A percentile compares a stretch with the other conserved stretches of the same genome.
These are phyloP conservation scores for Tetraselmis chui DNA, from an alignment of 139 green algal genomes.

Conservation along the genomic window DNA sequence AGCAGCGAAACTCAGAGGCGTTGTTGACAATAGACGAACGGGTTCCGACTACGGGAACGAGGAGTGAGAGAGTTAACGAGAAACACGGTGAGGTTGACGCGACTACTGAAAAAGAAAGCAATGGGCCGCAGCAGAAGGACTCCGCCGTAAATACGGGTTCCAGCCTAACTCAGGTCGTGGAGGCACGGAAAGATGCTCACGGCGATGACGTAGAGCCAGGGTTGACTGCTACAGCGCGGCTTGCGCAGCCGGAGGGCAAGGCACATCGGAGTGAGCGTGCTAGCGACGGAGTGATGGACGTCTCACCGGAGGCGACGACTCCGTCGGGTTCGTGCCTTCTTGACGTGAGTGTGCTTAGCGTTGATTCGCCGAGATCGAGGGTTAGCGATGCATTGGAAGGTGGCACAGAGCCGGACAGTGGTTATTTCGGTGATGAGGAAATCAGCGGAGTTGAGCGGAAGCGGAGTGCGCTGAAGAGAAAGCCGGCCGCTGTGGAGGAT, in stretches of 20 bases:
- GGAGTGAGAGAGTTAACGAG: not conserved
- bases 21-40: no score
- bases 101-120: not conserved
- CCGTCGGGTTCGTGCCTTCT: not conserved
- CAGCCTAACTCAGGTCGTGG: no score
- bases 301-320: not conserved
- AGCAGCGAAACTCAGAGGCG: no score
- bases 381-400: no score
- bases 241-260: not conserved
- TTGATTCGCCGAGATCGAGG: not conserved
- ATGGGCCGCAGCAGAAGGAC: no score
- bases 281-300: no score
- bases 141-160: no score
- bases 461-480: not conserved
- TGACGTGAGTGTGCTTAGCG: not conserved
- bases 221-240: not conserved
- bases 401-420: no score
- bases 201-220: not conserved
- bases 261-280: no score
- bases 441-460: not conserved
- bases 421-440: not conserved
- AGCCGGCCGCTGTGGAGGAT: not conserved
- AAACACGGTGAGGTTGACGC: not conserved
- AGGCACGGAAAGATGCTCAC: not conserved
- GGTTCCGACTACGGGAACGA: not conserved